Conservation (phyloP, 1,284 basidiomycete species). For the Cystobasidiaceae sp. region DNA sequence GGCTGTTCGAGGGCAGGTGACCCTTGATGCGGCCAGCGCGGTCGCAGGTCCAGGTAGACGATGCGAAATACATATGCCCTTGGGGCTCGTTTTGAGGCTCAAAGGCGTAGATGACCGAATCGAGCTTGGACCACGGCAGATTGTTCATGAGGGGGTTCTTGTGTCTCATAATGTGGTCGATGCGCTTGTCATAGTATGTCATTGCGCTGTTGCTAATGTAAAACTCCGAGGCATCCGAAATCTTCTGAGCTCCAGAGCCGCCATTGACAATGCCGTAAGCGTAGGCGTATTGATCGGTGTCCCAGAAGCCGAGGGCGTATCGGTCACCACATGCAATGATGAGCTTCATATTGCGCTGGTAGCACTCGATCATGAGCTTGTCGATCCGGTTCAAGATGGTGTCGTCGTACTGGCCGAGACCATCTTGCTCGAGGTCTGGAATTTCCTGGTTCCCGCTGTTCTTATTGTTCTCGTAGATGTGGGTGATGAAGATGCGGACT, state of each 20-base stretch:
- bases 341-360: conserved; percentile 48
- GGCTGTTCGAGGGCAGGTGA: conserved; percentile 38
- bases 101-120: conserved; percentile 52
- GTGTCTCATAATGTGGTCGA: conserved; percentile 46
- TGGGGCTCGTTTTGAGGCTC: conserved; percentile 52
- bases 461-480: conserved; percentile 38
- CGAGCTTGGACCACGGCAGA: conserved; percentile 51
- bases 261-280: conserved; percentile 39
- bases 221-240: conserved; percentile 37
- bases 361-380: conserved; percentile 49
- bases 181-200: conserved; percentile 42
- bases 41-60: conserved; percentile 48
- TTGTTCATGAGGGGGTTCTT: conserved; percentile 48
- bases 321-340: conserved; percentile 47
- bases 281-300: conserved; percentile 39
- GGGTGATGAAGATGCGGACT: conserved; percentile 40
- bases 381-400: conserved; percentile 49
- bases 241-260: conserved; percentile 35
- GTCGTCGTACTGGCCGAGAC: conserved; percentile 49
- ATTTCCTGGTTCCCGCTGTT: conserved; percentile 33
- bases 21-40: conserved; percentile 48
- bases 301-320: conserved; percentile 42
- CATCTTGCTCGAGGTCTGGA: conserved; percentile 46
- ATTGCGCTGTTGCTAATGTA: conserved; percentile 38
- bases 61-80: conserved; percentile 44